Base-by-base conservation (phyloP, 495 filamentous ascomycete species). In the Pyrenula massariospora region DNA sequence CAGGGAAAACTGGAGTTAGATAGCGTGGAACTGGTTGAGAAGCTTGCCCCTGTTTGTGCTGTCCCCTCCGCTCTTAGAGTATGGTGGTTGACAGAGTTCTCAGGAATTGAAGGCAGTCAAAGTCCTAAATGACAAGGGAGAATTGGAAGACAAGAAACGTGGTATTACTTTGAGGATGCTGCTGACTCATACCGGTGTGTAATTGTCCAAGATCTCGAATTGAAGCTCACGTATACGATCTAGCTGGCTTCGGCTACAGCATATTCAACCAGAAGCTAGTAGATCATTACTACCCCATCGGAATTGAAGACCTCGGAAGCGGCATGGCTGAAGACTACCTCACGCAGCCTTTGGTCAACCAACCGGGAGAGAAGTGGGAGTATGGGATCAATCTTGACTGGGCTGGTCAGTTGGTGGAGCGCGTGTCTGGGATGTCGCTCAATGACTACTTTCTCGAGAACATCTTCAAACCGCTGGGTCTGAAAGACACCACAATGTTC, bases 301-400 rank as follows among this genome's bases (percentile, higher is more conserved):
- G 81, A 11, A 59, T 71, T 12, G 78, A 84, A 61, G 81, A 83
- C 62, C 79, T 84, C 57, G 31, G 31, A 42, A 70, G 70, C 2
- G 75, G 74, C 0, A 56, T 69, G 22, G 57, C 64, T 10, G 64
- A 68, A 48, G 77, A 76, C 58, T 42, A 42, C 31, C 62, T 80
- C 12, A 59, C 63, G 2, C 59, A 57, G 24, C 81, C 82, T 10
- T 64, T 84, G 25, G 59, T 80, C 12, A 76, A 75, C 62, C 79
- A 85, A 58, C 82, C 81, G n/a, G 82, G 81, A 0, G 67, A 68
- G 24, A 65, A 65, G 11, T 85, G 76, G 74, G 68, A 77, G 56
- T 85, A 86, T 60, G 82, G 82, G 75, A 69, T 77, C 10, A 72
- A 73, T 52, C 68, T 83, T 50, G 82, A 86, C 63, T 85, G 81